Conservation (phyloP, 169 alveolate genomes). For the Babesia bovis region DNA sequence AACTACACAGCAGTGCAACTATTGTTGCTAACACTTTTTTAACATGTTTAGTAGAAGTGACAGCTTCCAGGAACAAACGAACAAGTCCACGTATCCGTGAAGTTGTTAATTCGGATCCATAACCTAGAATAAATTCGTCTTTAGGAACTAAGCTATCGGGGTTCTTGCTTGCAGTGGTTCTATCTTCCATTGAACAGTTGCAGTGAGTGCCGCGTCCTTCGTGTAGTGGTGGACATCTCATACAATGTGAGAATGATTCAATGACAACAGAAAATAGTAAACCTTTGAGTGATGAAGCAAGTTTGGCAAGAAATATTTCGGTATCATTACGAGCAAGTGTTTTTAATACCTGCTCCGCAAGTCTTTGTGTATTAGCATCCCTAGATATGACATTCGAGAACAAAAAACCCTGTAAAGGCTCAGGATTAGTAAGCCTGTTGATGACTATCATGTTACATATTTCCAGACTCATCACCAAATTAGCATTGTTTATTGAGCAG, state of each 20-base stretch:
- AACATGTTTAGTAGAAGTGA: conserved; percentile 11
- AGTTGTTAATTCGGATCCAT: conserved; percentile 22
- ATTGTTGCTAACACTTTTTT: conserved; percentile 4
- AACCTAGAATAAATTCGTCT: conserved; percentile 9
- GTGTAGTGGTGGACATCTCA: not conserved
- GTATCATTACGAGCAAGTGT: conserved; percentile 36
- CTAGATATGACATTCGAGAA: conserved; percentile 37
- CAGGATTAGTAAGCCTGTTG: conserved; percentile 51
- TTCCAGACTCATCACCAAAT: conserved; percentile 36
- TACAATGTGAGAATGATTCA: conserved; percentile 14
- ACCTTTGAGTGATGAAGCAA: conserved; percentile 13
- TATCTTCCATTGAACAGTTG: not conserved
- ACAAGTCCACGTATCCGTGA: conserved; percentile 43
- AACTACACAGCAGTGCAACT: conserved; percentile 9
- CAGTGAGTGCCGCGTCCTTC: not conserved
- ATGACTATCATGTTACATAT: conserved; percentile 40
- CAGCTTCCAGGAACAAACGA: conserved; percentile 38
- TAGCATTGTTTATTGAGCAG: not conserved
- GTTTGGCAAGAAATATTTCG: conserved; percentile 29
- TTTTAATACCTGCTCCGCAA: conserved; percentile 52
- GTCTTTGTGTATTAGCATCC: conserved; percentile 48
- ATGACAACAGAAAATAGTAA: conserved; percentile 14
- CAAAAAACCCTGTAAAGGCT: conserved; percentile 34
- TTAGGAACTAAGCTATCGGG: not conserved
- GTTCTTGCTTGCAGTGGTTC: not conserved